phyloP scores from a whole-genome alignment of 2,329 filamentous ascomycete species.

The Phaeoacremonium minimum region DNA sequence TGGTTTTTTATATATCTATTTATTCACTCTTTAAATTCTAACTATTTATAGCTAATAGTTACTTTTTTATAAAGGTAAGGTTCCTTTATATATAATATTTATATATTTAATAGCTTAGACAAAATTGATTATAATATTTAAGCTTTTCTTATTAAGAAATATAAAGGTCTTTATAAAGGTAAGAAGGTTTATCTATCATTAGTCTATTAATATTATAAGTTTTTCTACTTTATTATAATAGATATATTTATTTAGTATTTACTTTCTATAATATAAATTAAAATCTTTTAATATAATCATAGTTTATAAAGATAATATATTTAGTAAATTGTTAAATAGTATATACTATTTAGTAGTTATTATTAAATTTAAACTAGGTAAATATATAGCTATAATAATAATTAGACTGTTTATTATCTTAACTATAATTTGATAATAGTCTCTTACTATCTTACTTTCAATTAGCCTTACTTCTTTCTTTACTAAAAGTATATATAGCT shows the following conservation, averaged over 20 bases:
- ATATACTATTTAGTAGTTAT: not conserved
- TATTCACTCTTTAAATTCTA: no score
- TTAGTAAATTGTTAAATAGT: not conserved
- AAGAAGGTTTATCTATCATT: no score
- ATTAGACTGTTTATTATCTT: not conserved
- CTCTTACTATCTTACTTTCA: not conserved
- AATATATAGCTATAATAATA: not conserved
- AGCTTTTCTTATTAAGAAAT: not conserved
- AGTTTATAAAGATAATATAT: not conserved
- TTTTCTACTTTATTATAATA: not conserved
- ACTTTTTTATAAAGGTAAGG: not conserved
- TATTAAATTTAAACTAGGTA: no score
- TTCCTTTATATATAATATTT: not conserved
- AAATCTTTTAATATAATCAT: not conserved
- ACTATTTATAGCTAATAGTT: no score
- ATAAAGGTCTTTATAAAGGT: no score
- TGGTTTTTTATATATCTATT: no score
- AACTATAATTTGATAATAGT: not conserved
- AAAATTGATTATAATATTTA: not conserved
- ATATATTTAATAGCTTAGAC: not conserved
- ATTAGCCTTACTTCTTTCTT: not conserved
- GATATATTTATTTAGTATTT: not conserved
- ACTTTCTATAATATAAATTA: not conserved
- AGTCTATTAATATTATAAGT: not conserved
- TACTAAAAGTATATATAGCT: no score